These are phyloP conservation scores for Sugiyamaella sp. DNA, from an alignment of 1,139 yeast species.

Conservation along the genomic window DNA sequence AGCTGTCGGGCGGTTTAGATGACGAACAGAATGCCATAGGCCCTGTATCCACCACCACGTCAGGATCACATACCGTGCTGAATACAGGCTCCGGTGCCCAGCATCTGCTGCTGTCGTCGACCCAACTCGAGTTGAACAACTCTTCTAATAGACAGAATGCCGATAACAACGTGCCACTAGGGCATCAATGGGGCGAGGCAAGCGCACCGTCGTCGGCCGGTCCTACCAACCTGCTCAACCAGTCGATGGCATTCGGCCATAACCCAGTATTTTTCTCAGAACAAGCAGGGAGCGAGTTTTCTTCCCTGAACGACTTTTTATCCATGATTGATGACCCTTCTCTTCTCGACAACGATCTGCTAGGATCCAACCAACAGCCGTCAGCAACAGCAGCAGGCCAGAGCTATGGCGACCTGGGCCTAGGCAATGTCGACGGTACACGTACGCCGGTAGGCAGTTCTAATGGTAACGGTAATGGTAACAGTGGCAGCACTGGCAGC, in stretches of 20 bases:
- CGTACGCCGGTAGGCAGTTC: slow-evolving; percentile 2
- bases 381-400: background rate
- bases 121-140: slow-evolving; percentile 20
- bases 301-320: slow-evolving; percentile 84
- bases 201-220: slow-evolving; percentile 6
- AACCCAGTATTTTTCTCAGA: slow-evolving; percentile 76
- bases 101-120: slow-evolving; percentile 22
- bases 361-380: slow-evolving; percentile 11
- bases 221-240: slow-evolving; percentile 4
- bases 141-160: slow-evolving; percentile 16
- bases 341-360: slow-evolving; percentile 24
- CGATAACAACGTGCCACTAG: slow-evolving; percentile 3
- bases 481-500: slow-evolving; percentile 20
- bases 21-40: background rate
- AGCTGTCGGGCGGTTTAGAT: slow-evolving; percentile 1
- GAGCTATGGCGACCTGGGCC: slow-evolving; percentile 1
- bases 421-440: slow-evolving; percentile 13
- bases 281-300: slow-evolving; percentile 91
- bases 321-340: slow-evolving; percentile 90
- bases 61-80: slow-evolving; percentile 7
- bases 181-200: slow-evolving; percentile 12
- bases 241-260: slow-evolving; percentile 34
- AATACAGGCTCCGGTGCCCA: slow-evolving; percentile 21
- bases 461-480: slow-evolving; percentile 14
- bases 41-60: background rate